Evolutionary conservation across 345 rosid species (phyloP).

Genomic region (Sisymbrium irio): DNA sequence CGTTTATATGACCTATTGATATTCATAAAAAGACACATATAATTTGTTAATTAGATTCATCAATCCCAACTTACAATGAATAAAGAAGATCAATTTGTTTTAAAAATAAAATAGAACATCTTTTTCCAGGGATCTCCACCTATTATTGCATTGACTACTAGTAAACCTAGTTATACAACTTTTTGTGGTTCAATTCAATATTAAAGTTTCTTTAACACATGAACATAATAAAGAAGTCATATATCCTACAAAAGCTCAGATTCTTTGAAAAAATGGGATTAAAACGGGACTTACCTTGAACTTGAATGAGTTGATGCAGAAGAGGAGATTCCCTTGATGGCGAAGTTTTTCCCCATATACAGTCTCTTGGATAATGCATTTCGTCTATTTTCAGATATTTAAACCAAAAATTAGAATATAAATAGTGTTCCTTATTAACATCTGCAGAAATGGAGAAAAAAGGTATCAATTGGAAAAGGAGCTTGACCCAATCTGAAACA

Average conservation of each 20-base stretch:
- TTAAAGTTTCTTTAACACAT: background rate
- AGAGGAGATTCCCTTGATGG: conserved; percentile 23
- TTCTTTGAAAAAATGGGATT: background rate
- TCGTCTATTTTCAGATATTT: conserved; percentile 6
- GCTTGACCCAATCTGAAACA: conserved; percentile 28
- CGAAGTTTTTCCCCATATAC: conserved; percentile 8
- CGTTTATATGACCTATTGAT: too few species aligned
- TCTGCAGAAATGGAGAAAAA: conserved; percentile 3
- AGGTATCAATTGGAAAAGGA: background rate
- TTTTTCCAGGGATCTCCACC: background rate
- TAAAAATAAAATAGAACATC: background rate
- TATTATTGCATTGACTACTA: too few species aligned
- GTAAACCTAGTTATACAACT: too few species aligned
- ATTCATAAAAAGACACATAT: too few species aligned
- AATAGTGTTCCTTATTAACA: background rate
- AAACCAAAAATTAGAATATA: conserved; percentile 12
- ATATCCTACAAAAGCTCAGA: background rate
- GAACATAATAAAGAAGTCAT: background rate
- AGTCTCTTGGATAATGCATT: conserved; percentile 7
- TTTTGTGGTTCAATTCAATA: background rate
- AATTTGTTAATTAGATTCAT: too few species aligned
- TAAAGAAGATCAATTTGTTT: too few species aligned
- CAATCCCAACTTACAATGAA: too few species aligned
- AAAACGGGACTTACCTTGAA: conserved; percentile 24
- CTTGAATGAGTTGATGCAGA: conserved; percentile 25